These are phyloP conservation scores for Articulospora tetracladia DNA, from an alignment of 495 filamentous ascomycete species.

Conservation along the genomic window DNA sequence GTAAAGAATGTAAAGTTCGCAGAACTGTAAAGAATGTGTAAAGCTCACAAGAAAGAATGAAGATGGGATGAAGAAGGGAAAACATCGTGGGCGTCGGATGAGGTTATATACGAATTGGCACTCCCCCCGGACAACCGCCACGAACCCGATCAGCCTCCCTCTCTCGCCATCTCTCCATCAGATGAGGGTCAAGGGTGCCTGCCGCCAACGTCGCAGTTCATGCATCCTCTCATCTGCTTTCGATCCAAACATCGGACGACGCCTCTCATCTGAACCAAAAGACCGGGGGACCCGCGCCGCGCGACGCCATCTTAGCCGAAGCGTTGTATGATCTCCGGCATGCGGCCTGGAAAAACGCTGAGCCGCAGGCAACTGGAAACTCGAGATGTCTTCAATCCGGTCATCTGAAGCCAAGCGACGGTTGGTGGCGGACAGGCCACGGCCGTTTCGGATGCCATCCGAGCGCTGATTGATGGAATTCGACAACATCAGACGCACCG, in stretches of 20 bases:
- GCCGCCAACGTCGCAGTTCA: background rate
- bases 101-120: conserved; percentile 12
- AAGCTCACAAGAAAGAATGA: conserved; percentile 12
- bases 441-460: background rate
- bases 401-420: conserved; percentile 14
- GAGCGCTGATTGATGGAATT: conserved; percentile 3
- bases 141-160: background rate
- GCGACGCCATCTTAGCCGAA: background rate
- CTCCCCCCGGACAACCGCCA: background rate
- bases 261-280: background rate
- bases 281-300: background rate
- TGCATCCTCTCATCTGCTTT: background rate
- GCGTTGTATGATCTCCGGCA: background rate
- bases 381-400: conserved; percentile 8
- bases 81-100: background rate
- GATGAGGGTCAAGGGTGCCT: background rate
- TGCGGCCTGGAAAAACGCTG: background rate
- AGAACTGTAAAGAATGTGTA: conserved; percentile 22
- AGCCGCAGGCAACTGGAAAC: conserved; percentile 5
- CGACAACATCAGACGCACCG: background rate
- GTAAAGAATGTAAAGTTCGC: conserved; percentile 24
- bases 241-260: background rate
- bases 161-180: background rate
- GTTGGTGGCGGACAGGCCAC: conserved; percentile 1
- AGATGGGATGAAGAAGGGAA: conserved; percentile 21